Evolutionary conservation across 257 asterid genomes (phyloP).

Genomic region (Nicotiana noctiflora): DNA sequence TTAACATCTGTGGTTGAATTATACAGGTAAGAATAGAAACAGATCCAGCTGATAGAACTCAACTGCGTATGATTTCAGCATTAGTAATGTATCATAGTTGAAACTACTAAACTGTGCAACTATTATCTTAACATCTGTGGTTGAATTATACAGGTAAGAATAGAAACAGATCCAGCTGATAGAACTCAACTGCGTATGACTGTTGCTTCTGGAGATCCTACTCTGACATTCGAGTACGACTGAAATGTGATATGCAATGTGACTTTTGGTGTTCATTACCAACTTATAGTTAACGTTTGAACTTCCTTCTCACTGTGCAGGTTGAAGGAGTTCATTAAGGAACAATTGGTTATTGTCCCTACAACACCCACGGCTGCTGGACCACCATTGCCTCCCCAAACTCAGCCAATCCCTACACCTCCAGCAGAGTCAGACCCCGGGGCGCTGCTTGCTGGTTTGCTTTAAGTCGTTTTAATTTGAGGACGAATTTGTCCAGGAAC

Average conservation of each 20-base stretch:
- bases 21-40: conserved; percentile 86
- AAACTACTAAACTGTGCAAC: neutral
- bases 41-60: conserved; percentile 96
- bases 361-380: conserved; percentile 43
- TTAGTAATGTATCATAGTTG: neutral
- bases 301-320: conserved; percentile 24
- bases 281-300: neutral
- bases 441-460: conserved; percentile 76
- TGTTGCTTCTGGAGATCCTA: conserved; percentile 81
- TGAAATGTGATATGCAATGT: neutral
- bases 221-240: conserved; percentile 73
- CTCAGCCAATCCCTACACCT: conserved; percentile 44
- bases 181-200: conserved; percentile 92
- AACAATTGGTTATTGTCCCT: conserved; percentile 59
- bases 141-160: conserved; percentile 50
- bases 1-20: conserved; percentile 4
- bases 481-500: neutral
- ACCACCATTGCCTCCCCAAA: conserved; percentile 38
- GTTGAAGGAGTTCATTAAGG: conserved; percentile 81
- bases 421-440: conserved; percentile 58
- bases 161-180: conserved; percentile 97
- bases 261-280: neutral
- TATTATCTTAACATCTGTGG: conserved; percentile 3
- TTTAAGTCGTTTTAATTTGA: conserved; percentile 25
- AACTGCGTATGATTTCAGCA: conserved; percentile 53